Evolutionary conservation across 1,284 basidiomycete genomes (phyloP).

Genomic region (Naganishia sp.): DNA sequence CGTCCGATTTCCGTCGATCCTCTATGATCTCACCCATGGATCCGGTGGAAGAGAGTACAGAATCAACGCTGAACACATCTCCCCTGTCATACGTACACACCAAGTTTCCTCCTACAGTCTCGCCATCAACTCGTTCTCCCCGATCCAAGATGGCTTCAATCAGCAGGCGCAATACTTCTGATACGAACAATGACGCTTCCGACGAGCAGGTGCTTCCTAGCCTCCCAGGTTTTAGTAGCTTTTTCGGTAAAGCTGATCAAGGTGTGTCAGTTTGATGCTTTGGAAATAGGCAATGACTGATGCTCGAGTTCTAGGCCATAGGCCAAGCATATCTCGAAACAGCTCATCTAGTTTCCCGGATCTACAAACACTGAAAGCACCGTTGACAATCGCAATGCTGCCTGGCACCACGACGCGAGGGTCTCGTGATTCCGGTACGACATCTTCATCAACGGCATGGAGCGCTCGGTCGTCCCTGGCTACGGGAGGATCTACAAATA

Average conservation of each 20-base stretch:
- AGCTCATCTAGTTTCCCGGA: slow-evolving; percentile 22
- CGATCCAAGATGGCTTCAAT: not conserved
- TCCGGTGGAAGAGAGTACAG: not conserved
- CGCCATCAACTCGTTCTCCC: not conserved
- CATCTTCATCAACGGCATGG: slow-evolving; percentile 13
- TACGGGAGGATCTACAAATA: slow-evolving; percentile 6
- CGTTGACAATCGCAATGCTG: slow-evolving; percentile 4
- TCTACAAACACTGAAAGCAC: slow-evolving; percentile 19
- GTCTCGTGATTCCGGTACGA: slow-evolving; percentile 19
- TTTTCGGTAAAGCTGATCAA: slow-evolving; percentile 25
- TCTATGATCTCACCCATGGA: slow-evolving; percentile 24
- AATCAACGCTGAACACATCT: not conserved
- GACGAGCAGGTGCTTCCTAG: slow-evolving; percentile 19
- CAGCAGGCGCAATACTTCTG: not conserved
- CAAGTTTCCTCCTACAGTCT: not conserved
- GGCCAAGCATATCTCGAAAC: slow-evolving; percentile 14
- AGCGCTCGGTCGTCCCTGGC: slow-evolving; percentile 9
- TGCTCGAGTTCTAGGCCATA: not conserved
- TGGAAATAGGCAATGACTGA: no score
- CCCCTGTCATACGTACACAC: not conserved
- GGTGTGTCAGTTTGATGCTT: slow-evolving; percentile 12
- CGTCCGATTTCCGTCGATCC: slow-evolving; percentile 9
- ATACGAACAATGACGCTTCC: not conserved
- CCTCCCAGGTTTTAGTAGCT: slow-evolving; percentile 30
- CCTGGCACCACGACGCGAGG: not conserved